Evolutionary conservation across 2,329 filamentous ascomycete genomes (phyloP), one percentile per base, ranked within the genome.

Genomic region (Penicillium psychrosexuale): DNA sequence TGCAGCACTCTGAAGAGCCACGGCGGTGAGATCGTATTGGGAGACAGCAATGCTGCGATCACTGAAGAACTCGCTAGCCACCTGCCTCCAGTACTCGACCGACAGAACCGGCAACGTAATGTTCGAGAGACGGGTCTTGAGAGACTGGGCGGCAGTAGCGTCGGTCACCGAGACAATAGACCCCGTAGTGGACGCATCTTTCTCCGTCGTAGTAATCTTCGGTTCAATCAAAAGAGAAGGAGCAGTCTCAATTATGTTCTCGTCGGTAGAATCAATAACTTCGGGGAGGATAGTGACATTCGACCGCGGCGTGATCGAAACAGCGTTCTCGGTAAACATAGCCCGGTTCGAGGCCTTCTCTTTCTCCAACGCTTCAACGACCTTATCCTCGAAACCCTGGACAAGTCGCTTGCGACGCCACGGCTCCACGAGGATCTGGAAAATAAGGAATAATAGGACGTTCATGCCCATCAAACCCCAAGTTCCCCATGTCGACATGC

Each of bases 381-480:
- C 87, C 72, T 91, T 86, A 65, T 90, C 88, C 61, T 91, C 89
- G 64, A 94, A 90, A 24, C 89, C 92, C 63, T 82, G 84, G 55
- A 97, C 90, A 58, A 99, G 82, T 65, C 91, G 81, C 68, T 79
- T 81, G 64, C 94, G 80, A 64, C 91, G 85, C 91, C 93, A 97
- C 4, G 94, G 94, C 80, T 99, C 93, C 58, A 96, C 87, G 19
- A 94, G 85, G 64, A 96, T 87, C 75, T 97, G 87, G 64, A 95
- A 86, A 17, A 92, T 81, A 50, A 99, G 75, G 69, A 99, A 90
- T 44, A 99, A 76, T 58, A 97, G 72, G 31, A 97, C 89, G 70
- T 99, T 99, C 68, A 97, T 84, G 24, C 93, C 93, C 94, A 99
- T 99, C 58, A 99, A 78, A 0, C 93, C 94, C 86, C 95, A 97